Conservation (phyloP, 2,329 filamentous ascomycete species). For the Fusarium humuli region DNA sequence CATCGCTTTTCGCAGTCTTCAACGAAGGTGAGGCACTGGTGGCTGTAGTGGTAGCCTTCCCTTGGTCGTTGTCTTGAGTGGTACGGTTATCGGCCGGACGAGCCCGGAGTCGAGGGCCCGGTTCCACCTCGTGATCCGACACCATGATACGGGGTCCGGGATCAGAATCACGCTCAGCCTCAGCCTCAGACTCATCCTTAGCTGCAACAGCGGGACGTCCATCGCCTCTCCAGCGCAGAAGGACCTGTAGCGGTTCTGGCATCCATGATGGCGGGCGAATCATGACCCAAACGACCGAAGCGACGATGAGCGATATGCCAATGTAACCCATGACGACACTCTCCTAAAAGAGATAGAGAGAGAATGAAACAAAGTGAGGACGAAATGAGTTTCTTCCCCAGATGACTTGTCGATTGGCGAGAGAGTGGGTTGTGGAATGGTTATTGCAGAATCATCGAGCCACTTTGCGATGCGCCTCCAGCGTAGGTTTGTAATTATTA, state of each 20-base stretch:
- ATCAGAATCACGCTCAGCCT: slow-evolving; percentile 7
- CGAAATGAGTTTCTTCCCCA: slow-evolving; percentile 12
- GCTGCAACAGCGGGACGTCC: slow-evolving; percentile 17
- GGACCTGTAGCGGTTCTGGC: slow-evolving; percentile 43
- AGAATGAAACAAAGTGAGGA: neutral
- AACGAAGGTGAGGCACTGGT: slow-evolving; percentile 1
- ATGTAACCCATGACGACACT: slow-evolving; percentile 63
- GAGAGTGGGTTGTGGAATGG: slow-evolving; percentile 47
- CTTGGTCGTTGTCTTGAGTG: slow-evolving; percentile 24
- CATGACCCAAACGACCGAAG: slow-evolving; percentile 68
- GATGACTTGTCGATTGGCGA: slow-evolving; percentile 31
- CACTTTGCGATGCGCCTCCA: slow-evolving; percentile 26
- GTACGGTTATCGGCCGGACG: slow-evolving; percentile 42
- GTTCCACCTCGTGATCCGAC: slow-evolving; percentile 45
- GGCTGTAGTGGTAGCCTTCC: slow-evolving; percentile 11
- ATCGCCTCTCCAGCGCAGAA: slow-evolving; percentile 42
- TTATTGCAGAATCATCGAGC: slow-evolving; percentile 48
- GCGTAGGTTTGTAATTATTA: slow-evolving; percentile 9
- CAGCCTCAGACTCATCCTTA: slow-evolving; percentile 8
- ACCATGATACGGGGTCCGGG: slow-evolving; percentile 38
- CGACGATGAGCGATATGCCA: slow-evolving; percentile 71
- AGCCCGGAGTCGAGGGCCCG: slow-evolving; percentile 40
- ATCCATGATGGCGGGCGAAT: slow-evolving; percentile 66
- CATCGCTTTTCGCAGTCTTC: slow-evolving; percentile 42
- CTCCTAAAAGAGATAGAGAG: neutral